Percentiles rank a stretch among this genome's conserved stretches.
Conservation (phyloP, 129 eudicot genomes). For the Chrysanthemum seticuspe region DNA sequence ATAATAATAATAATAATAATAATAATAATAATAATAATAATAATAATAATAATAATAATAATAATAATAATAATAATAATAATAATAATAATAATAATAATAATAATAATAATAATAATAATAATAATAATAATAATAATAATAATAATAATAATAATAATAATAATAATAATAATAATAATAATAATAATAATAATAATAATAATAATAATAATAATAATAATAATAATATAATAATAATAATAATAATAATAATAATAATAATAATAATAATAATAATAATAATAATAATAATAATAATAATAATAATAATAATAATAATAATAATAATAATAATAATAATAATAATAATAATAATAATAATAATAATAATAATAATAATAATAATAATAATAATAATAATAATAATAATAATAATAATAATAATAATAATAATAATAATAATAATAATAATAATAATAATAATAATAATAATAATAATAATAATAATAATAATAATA, state of each 20-base stretch:
- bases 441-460: background rate
- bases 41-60: background rate
- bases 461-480: conserved; percentile 5
- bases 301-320: background rate
- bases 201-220: background rate
- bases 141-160: conserved; percentile 5
- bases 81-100: background rate
- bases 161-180: background rate
- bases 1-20: background rate
- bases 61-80: background rate
- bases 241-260: background rate
- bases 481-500: background rate
- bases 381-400: background rate
- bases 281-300: conserved; percentile 5
- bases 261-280: background rate
- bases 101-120: background rate
- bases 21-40: background rate
- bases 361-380: background rate
- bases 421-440: background rate
- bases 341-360: background rate
- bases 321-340: background rate
- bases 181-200: background rate
- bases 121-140: background rate
- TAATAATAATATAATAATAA: background rate
- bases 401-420: background rate